These are phyloP conservation scores for Taiwanofungus camphoratus DNA, from an alignment of 1,284 basidiomycete species.

Conservation along the genomic window DNA sequence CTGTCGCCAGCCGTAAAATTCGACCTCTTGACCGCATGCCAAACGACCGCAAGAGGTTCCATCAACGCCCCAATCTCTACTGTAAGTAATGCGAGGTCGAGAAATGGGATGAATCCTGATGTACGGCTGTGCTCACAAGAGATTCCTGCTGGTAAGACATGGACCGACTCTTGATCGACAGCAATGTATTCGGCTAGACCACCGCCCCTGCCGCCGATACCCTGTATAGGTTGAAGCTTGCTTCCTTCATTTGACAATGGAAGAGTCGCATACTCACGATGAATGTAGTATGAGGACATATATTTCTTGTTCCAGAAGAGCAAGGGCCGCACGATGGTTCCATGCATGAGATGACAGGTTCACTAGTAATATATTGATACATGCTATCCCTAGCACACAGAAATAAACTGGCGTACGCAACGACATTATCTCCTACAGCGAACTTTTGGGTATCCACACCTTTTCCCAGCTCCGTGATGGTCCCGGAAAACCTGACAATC, in stretches of 20 bases:
- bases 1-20: slow-evolving; percentile 22
- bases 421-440: slow-evolving; percentile 24
- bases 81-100: slow-evolving; percentile 1
- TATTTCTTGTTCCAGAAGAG: slow-evolving; percentile 13
- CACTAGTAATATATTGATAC: slow-evolving; percentile 14
- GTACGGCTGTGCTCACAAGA: slow-evolving; percentile 20
- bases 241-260: not conserved
- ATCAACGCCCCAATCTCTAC: slow-evolving; percentile 28
- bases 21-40: slow-evolving; percentile 27
- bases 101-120: too few species aligned
- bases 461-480: slow-evolving; percentile 23
- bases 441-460: slow-evolving; percentile 21
- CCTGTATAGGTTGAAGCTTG: slow-evolving; percentile 7
- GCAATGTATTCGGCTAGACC: slow-evolving; percentile 27
- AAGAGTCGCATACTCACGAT: slow-evolving; percentile 22
- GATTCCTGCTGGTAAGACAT: slow-evolving; percentile 23
- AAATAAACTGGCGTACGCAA: slow-evolving; percentile 21
- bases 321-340: slow-evolving; percentile 14
- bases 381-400: not conserved
- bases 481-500: slow-evolving; percentile 26
- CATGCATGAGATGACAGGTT: slow-evolving; percentile 26
- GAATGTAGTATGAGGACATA: slow-evolving; percentile 22
- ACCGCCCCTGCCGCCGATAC: slow-evolving; percentile 19
- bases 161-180: slow-evolving; percentile 21
- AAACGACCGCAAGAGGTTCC: slow-evolving; percentile 30